Evolutionary conservation across 345 rosid species (phyloP), one percentile per base, ranked within the genome.

Genomic region (Eucalyptus leucophloia): DNA sequence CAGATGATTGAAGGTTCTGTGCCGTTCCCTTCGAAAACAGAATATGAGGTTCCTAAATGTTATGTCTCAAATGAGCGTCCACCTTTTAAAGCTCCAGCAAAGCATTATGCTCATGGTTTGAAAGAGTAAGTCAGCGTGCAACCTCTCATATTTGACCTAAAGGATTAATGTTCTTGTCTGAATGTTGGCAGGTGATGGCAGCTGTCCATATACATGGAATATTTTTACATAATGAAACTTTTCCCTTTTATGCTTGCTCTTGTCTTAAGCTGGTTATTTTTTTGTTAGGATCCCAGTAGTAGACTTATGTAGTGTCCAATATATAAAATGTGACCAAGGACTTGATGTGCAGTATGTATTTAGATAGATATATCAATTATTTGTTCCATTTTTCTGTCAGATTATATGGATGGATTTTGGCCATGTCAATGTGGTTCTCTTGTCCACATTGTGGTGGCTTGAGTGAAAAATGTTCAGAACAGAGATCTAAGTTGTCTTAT

Each of bases 1-100:
- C 93, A 96, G 99, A 96, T 96, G 97, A 95, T 96, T 91, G 99
- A 96, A 95, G 99, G 99, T 19, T 90, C 88, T 92, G 95, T 92
- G 86, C 99, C 99, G 32, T 96, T 96, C 91, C 89, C 89, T 89
- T 60, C 89, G 77, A 95, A 69, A 92, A 94, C 89, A 92, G 99
- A 96, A 88, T 89, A 87, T 58, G 97, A 96, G 90, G 98, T 96
- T 90, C 94, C 97, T 77, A 96, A 96, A 94, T 95, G 94, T 34
- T 96, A 96, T 88, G 93, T 89, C 32, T 92, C 92, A 86, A 92
- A 94, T 88, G 95, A 96, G 92, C 97, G 99, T 16, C 96, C 99
- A 26, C 96, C 98, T 86, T 96, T 96, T 91, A 95, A 58, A 92
- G 97, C 96, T 91, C 89, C 95, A 3, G 19, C 92, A 87, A 96